Conservation (phyloP, 2,329 filamentous ascomycete genomes). For the Leptographium procerum region DNA sequence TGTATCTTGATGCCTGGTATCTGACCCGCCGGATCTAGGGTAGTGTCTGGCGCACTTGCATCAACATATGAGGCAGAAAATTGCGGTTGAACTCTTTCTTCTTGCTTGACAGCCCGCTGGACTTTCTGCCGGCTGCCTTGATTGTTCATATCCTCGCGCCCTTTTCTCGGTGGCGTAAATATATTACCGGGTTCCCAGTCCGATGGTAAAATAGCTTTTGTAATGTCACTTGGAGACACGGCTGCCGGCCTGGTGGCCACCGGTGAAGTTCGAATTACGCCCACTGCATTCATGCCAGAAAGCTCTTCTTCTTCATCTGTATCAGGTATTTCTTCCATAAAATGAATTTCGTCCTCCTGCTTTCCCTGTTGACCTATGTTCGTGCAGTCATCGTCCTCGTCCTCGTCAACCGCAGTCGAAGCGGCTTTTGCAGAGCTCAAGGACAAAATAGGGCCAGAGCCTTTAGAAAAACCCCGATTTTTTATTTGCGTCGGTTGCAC, state of each 20-base stretch:
- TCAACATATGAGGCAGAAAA: neutral
- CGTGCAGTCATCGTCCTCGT: neutral
- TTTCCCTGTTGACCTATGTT: neutral
- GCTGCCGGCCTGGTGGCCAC: neutral
- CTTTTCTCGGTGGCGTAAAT: conserved; percentile 12
- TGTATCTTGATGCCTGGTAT: neutral
- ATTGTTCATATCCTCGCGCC: neutral
- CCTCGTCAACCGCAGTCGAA: neutral
- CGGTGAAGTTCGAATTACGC: neutral
- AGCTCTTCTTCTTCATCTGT: conserved; percentile 30
- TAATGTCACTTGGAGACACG: neutral
- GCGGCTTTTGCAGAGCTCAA: neutral
- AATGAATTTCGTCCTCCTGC: neutral
- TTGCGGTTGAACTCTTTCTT: neutral
- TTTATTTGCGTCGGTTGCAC: neutral
- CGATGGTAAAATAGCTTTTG: neutral
- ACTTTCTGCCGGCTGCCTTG: neutral
- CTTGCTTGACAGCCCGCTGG: neutral
- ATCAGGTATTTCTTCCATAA: conserved; percentile 33
- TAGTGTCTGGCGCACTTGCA: neutral
- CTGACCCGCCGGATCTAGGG: neutral
- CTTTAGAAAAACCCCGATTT: neutral
- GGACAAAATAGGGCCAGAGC: too few species aligned
- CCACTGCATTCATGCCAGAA: neutral
- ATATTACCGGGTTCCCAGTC: conserved; percentile 17